Percentiles rank a stretch among this genome's conserved stretches.
These are phyloP conservation scores for Arthrobotrys sphaeroides DNA, from an alignment of 2,329 filamentous ascomycete genomes.

Conservation along the genomic window DNA sequence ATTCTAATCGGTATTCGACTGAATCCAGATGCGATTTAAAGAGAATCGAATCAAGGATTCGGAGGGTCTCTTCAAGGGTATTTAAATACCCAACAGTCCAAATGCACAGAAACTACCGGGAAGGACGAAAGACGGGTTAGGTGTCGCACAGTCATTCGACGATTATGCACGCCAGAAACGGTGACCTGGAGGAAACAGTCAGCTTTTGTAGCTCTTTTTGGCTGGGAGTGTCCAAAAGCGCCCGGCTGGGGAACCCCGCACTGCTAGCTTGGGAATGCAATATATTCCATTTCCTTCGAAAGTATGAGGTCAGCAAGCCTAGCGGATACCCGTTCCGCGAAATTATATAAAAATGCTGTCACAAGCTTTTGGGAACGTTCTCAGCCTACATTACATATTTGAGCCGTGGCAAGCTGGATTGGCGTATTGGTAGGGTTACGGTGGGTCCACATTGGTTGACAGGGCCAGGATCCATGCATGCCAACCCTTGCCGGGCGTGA, in stretches of 20 bases:
- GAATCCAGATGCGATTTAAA: not conserved
- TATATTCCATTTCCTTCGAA: not conserved
- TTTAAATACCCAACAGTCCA: not conserved
- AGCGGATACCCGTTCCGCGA: not conserved
- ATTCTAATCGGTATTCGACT: not conserved
- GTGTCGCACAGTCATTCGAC: not conserved
- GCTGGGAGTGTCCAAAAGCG: too few relatives aligned
- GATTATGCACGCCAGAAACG: slow-evolving; percentile 11
- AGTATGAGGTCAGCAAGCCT: not conserved
- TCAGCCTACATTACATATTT: not conserved
- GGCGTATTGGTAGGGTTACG: not conserved
- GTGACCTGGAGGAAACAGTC: not conserved
- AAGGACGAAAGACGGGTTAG: not conserved
- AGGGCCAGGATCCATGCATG: not conserved
- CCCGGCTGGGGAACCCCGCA: not conserved
- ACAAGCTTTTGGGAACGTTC: not conserved
- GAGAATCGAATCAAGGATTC: not conserved
- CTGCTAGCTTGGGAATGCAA: not conserved
- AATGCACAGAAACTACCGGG: not conserved
- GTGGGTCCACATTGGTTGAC: not conserved
- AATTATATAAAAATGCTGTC: not conserved
- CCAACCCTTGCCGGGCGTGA: not conserved
- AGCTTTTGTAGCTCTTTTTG: not conserved
- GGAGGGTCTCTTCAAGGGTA: not conserved
- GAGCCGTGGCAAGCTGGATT: not conserved